These are phyloP conservation scores for Fusarium sp. DNA, from an alignment of 2,329 filamentous ascomycete species.

Conservation along the genomic window DNA sequence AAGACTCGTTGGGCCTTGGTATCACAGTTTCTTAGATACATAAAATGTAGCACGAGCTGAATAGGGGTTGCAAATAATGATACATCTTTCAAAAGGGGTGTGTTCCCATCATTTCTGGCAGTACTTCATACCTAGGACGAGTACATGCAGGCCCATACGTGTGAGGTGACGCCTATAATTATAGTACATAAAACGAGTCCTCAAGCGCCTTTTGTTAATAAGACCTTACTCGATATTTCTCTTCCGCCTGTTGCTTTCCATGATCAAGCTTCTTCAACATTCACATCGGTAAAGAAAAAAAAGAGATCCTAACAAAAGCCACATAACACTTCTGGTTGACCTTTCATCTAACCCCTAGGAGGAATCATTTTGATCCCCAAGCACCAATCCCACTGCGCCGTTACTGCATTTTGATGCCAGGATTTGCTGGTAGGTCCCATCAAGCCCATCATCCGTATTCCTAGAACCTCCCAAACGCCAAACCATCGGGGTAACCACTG, in stretches of 20 bases:
- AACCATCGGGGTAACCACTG: constrained; percentile 39
- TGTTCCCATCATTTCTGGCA: constrained; percentile 36
- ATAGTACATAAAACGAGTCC: constrained; percentile 37
- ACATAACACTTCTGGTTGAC: constrained; percentile 11
- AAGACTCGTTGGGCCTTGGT: background rate
- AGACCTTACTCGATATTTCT: constrained; percentile 17
- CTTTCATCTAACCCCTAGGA: constrained; percentile 18
- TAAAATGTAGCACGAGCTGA: background rate
- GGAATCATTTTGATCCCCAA: constrained; percentile 22
- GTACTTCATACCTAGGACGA: constrained; percentile 32
- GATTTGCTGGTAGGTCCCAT: constrained; percentile 17
- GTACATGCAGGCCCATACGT: constrained; percentile 21
- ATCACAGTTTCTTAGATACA: background rate
- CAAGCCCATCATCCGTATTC: constrained; percentile 31
- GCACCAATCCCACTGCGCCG: constrained; percentile 31
- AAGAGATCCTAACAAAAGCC: constrained; percentile 3
- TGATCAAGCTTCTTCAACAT: constrained; percentile 13
- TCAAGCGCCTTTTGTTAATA: constrained; percentile 2
- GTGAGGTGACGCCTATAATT: constrained; percentile 42
- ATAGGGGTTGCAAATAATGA: background rate
- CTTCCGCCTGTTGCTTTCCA: constrained; percentile 14
- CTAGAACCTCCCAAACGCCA: constrained; percentile 47
- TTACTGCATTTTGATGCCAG: constrained; percentile 23
- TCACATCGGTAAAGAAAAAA: constrained; percentile 1
- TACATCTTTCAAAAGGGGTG: constrained; percentile 27